A percentile compares a stretch with the other conserved stretches of the same genome.
phyloP scores from a whole-genome alignment of 108 stramenopile species.

The Nitzschia sp. region DNA sequence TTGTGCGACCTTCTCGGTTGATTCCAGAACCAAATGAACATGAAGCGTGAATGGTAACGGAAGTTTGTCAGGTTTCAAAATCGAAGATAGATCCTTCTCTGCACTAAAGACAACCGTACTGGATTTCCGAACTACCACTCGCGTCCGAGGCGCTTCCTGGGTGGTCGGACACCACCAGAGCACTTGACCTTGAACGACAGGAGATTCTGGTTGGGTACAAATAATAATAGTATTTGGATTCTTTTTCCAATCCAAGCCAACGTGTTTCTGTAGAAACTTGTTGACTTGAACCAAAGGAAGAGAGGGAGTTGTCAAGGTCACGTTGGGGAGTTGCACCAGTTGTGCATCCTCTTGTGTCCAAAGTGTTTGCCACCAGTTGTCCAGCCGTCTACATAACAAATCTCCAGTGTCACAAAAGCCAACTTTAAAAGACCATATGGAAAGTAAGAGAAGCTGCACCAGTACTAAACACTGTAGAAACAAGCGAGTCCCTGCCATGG shows the following conservation, averaged over 20 bases:
- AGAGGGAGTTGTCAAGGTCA: neutral
- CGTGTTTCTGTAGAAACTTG: constrained; percentile 1
- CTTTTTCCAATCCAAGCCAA: constrained; percentile 8
- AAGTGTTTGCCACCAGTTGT: neutral
- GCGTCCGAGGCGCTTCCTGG: neutral
- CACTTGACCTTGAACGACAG: constrained; percentile 17
- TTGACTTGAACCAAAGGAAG: constrained; percentile 10
- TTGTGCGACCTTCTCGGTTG: neutral
- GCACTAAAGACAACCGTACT: constrained; percentile 10
- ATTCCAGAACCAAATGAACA: constrained; percentile 9
- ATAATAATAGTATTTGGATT: constrained; percentile 16
- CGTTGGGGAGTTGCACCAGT: neutral
- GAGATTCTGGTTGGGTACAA: constrained; percentile 16
- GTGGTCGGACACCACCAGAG: constrained; percentile 15
- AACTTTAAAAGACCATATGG: constrained; percentile 6
- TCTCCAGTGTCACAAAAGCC: constrained; percentile 23
- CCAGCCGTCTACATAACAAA: constrained; percentile 4
- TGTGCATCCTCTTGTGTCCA: too few relatives aligned
- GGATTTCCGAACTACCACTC: constrained; percentile 9
- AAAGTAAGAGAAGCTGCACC: constrained; percentile 11
- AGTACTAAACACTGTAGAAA: constrained; percentile 20
- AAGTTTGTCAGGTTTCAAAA: neutral
- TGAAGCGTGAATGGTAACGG: neutral
- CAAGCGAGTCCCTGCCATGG: constrained; percentile 43
- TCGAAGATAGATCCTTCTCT: neutral